A percentile compares a stretch with the other conserved stretches of the same genome.
Conservation (phyloP, 306 rosid species). For the Pachyrhizus erosus region DNA sequence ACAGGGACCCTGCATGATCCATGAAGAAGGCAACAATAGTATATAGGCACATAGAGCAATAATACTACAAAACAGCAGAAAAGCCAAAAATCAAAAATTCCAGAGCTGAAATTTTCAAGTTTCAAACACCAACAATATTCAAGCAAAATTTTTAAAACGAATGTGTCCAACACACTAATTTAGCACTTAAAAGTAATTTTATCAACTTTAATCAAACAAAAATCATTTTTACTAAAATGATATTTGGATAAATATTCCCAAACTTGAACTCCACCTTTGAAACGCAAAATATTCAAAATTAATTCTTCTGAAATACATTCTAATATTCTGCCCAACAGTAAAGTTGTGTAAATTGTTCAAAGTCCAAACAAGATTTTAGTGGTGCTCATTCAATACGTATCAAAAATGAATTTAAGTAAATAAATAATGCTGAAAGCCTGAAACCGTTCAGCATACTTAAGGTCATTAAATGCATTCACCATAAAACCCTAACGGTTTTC, state of each 20-base stretch:
- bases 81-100: slow-evolving; percentile 12
- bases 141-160: not conserved
- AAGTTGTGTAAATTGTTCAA: slow-evolving; percentile 1
- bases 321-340: not conserved
- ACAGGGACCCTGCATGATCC: slow-evolving; percentile 79
- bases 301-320: not conserved
- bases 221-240: not conserved
- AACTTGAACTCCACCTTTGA: not conserved
- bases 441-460: slow-evolving; percentile 31
- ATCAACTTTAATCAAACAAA: not conserved
- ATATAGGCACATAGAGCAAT: slow-evolving; percentile 26
- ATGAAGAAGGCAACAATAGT: slow-evolving; percentile 33
- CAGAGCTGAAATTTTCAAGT: not conserved
- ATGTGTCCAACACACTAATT: not conserved
- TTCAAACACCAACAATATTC: slow-evolving; percentile 10
- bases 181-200: not conserved
- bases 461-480: slow-evolving; percentile 13
- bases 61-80: slow-evolving; percentile 14
- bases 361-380: not conserved
- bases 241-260: not conserved
- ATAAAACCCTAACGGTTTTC: not conserved
- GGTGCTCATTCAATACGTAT: not conserved
- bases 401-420: slow-evolving; percentile 17
- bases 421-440: slow-evolving; percentile 17
- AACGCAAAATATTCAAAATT: not conserved